These are phyloP conservation scores for Penicillium fuscoglaucum DNA, from an alignment of 2,329 filamentous ascomycete genomes.

Conservation along the genomic window DNA sequence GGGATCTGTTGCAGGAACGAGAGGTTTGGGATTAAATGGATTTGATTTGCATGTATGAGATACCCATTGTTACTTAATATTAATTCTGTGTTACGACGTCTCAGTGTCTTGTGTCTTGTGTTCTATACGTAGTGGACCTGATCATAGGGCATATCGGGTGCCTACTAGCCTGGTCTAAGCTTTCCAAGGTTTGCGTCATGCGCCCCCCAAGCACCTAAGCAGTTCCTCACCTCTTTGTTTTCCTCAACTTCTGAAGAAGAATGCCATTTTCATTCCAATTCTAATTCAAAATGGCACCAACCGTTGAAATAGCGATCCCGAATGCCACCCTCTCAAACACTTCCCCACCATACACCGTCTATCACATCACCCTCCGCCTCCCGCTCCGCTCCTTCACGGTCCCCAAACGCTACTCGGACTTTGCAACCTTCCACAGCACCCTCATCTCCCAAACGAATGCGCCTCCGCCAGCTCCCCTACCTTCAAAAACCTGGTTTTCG, in stretches of 20 bases:
- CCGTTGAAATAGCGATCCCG: slow-evolving; percentile 51
- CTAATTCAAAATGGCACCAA: slow-evolving; percentile 40
- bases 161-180: slow-evolving; percentile 7
- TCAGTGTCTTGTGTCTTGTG: neutral
- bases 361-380: slow-evolving; percentile 62
- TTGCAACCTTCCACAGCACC: slow-evolving; percentile 55
- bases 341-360: slow-evolving; percentile 59
- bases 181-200: slow-evolving; percentile 12
- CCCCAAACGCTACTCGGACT: slow-evolving; percentile 66
- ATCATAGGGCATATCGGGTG: slow-evolving; percentile 1
- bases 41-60: slow-evolving; percentile 3
- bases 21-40: slow-evolving; percentile 48
- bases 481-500: slow-evolving; percentile 62
- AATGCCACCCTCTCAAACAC: slow-evolving; percentile 49
- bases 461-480: slow-evolving; percentile 56
- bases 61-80: slow-evolving; percentile 8
- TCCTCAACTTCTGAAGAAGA: neutral
- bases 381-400: slow-evolving; percentile 60
- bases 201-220: neutral
- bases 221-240: slow-evolving; percentile 7
- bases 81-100: neutral
- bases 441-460: slow-evolving; percentile 53
- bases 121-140: neutral
- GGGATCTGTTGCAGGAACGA: slow-evolving; percentile 76
- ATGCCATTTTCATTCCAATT: slow-evolving; percentile 1